A percentile compares a stretch with the other conserved stretches of the same genome.
Conservation (phyloP, 345 rosid species). For the Garcia nutans region DNA sequence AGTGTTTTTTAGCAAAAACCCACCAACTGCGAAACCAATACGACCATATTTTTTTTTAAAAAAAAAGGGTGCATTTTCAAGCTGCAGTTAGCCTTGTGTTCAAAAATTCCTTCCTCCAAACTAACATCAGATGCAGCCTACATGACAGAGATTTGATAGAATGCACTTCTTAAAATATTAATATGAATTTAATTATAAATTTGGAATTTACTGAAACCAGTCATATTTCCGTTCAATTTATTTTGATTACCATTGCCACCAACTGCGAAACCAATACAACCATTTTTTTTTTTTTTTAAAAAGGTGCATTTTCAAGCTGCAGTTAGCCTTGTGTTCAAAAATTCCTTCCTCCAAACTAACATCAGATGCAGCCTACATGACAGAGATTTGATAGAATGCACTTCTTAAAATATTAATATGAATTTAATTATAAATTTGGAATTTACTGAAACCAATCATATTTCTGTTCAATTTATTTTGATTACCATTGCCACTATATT, state of each 20-base stretch:
- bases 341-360: neutral
- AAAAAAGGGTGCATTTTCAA: neutral
- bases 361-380: neutral
- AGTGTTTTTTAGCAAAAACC: neutral
- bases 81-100: neutral
- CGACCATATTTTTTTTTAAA: neutral
- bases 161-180: too few species aligned
- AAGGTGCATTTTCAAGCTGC: neutral
- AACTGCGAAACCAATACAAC: neutral
- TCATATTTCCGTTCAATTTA: neutral
- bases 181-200: neutral
- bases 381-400: neutral
- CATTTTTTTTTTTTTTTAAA: neutral
- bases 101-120: neutral
- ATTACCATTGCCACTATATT: neutral
- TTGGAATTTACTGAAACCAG: neutral
- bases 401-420: too few species aligned
- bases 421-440: neutral
- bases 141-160: neutral
- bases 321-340: neutral
- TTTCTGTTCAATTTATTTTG: neutral
- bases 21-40: neutral
- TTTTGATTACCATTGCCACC: neutral
- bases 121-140: neutral
- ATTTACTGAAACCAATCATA: neutral